Percentiles rank a stretch among this genome's conserved stretches.
phyloP scores from a whole-genome alignment of 2,329 filamentous ascomycete genomes.

The Trichoderma lentiforme region DNA sequence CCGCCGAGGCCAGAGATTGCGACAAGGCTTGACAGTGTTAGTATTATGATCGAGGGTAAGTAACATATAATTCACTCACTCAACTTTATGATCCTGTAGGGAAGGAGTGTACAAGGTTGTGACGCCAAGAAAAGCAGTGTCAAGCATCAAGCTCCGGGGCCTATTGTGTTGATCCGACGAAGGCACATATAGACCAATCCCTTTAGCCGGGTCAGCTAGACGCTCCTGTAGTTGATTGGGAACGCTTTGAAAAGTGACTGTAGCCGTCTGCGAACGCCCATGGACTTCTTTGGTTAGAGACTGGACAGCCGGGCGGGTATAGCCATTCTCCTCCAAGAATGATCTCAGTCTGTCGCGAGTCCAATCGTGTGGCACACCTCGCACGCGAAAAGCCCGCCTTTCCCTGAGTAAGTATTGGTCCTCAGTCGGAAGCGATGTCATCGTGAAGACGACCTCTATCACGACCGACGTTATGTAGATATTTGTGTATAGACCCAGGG shows the following conservation, averaged over 20 bases:
- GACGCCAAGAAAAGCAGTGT: background rate
- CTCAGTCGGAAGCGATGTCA: background rate
- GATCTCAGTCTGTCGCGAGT: background rate
- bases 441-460: background rate
- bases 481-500: too few relatives aligned
- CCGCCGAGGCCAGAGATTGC: background rate
- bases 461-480: too few relatives aligned
- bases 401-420: fast-evolving
- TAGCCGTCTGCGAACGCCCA: background rate
- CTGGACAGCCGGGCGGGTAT: background rate
- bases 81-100: background rate
- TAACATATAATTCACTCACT: background rate
- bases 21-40: background rate
- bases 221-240: background rate
- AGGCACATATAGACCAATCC: background rate
- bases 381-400: background rate
- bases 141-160: background rate
- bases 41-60: fast-evolving
- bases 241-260: background rate
- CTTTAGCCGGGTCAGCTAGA: background rate
- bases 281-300: background rate
- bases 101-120: background rate
- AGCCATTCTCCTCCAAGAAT: background rate
- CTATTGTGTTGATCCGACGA: background rate
- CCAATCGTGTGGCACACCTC: background rate